A percentile compares a stretch with the other conserved stretches of the same genome.
Evolutionary conservation across 2,329 filamentous ascomycete species (phyloP).

Genomic region (Hymenoscyphus fraxineus): DNA sequence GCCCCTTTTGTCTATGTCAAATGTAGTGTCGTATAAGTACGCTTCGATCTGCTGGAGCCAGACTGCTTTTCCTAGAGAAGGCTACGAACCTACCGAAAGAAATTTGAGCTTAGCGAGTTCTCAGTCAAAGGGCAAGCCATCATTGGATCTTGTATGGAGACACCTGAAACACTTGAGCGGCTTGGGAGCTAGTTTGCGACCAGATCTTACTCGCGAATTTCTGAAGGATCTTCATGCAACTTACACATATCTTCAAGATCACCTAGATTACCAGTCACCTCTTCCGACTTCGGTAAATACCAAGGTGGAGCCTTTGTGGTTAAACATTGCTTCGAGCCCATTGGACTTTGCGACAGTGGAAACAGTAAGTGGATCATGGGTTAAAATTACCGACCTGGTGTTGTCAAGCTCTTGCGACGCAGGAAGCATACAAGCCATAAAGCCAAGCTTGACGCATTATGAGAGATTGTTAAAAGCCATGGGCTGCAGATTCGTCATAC

Average conservation of each 20-base stretch:
- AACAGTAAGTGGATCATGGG: slow-evolving; percentile 24
- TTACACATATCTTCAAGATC: slow-evolving; percentile 26
- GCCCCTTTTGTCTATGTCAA: slow-evolving; percentile 15
- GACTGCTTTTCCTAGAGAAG: slow-evolving; percentile 18
- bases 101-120: slow-evolving; percentile 9
- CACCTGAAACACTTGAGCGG: slow-evolving; percentile 24
- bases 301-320: slow-evolving; percentile 17
- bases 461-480: slow-evolving; percentile 24
- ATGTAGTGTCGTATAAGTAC: slow-evolving; percentile 19
- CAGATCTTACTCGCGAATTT: slow-evolving; percentile 16
- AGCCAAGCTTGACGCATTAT: slow-evolving; percentile 21
- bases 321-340: slow-evolving; percentile 20
- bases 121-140: slow-evolving; percentile 9
- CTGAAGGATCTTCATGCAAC: slow-evolving; percentile 20
- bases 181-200: slow-evolving; percentile 13
- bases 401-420: slow-evolving; percentile 28
- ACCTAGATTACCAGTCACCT: slow-evolving; percentile 8
- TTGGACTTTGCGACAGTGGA: slow-evolving; percentile 2
- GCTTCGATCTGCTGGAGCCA: slow-evolving; percentile 28
- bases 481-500: slow-evolving; percentile 24
- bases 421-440: slow-evolving; percentile 23
- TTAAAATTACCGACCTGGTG: slow-evolving; percentile 20
- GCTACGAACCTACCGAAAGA: slow-evolving; percentile 17
- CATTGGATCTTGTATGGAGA: slow-evolving; percentile 19
- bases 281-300: slow-evolving; percentile 10